Conservation (phyloP, 2,329 filamentous ascomycete species). For the Neonectria faginata region DNA sequence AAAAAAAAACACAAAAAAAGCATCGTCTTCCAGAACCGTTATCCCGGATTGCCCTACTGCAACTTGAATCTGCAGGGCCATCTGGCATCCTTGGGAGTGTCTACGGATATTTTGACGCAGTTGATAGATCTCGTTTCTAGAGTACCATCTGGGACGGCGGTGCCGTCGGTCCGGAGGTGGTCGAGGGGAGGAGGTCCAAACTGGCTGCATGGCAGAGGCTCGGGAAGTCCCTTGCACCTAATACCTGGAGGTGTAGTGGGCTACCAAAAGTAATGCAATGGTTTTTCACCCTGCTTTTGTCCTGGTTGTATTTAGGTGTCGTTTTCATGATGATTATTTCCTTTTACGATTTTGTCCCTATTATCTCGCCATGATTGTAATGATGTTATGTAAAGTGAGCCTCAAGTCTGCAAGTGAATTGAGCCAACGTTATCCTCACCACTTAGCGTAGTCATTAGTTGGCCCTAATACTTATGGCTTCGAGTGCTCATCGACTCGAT, state of each 20-base stretch:
- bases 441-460: not conserved
- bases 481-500: not conserved
- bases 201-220: slow-evolving; percentile 54
- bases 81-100: slow-evolving; percentile 48
- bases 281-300: slow-evolving; percentile 51
- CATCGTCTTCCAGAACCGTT: slow-evolving; percentile 42
- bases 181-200: slow-evolving; percentile 47
- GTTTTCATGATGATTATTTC: slow-evolving; percentile 50
- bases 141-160: slow-evolving; percentile 47
- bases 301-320: slow-evolving; percentile 53
- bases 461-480: not conserved
- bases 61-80: slow-evolving; percentile 41
- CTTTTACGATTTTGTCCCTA: slow-evolving; percentile 22
- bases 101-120: slow-evolving; percentile 50
- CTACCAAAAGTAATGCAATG: slow-evolving; percentile 59
- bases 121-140: slow-evolving; percentile 58
- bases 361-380: not conserved
- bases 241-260: slow-evolving; percentile 53
- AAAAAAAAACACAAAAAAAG: slow-evolving; percentile 60
- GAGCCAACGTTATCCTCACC: not conserved
- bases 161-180: slow-evolving; percentile 48
- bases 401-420: not conserved
- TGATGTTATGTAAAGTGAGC: not conserved
- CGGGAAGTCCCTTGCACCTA: slow-evolving; percentile 55
- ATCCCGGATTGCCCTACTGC: slow-evolving; percentile 39